A percentile compares a stretch with the other conserved stretches of the same genome.
These are phyloP conservation scores for Trichoderma sp. DNA, from an alignment of 2,329 filamentous ascomycete species.

Conservation along the genomic window DNA sequence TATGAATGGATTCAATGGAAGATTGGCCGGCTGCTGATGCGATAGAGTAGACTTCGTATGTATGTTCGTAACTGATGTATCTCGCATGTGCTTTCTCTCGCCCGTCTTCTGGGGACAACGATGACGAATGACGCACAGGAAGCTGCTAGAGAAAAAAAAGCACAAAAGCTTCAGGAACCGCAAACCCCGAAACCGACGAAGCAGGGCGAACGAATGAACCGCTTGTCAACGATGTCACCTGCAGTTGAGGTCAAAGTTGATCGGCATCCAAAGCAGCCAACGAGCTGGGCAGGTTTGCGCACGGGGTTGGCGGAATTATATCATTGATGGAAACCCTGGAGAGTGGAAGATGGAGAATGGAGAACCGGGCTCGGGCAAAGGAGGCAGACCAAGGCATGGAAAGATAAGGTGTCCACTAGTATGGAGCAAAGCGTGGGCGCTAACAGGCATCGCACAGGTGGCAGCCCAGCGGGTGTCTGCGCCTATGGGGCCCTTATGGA, in stretches of 20 bases:
- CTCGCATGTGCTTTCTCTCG: neutral
- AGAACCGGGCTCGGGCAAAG: neutral
- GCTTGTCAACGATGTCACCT: neutral
- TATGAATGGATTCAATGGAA: neutral
- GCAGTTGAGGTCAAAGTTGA: neutral
- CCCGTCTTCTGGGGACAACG: neutral
- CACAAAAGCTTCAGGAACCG: neutral
- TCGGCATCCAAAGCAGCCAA: constrained; percentile 7
- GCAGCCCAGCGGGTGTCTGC: too few species aligned
- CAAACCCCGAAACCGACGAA: neutral
- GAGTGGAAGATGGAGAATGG: neutral
- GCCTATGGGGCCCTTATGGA: neutral
- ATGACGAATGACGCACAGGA: constrained; percentile 12
- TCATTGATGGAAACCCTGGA: neutral
- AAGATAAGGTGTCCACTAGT: constrained; percentile 14
- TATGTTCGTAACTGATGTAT: neutral
- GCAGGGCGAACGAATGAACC: neutral
- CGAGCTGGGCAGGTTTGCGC: neutral
- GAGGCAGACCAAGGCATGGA: neutral
- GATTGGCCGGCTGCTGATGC: neutral
- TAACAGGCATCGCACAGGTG: neutral
- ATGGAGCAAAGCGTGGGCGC: neutral
- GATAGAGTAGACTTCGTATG: neutral
- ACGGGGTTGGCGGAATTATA: constrained; percentile 2
- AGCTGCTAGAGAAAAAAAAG: neutral